Conservation (phyloP, 2,329 filamentous ascomycete genomes). For the Aspergillus pseudoviridinutans region DNA sequence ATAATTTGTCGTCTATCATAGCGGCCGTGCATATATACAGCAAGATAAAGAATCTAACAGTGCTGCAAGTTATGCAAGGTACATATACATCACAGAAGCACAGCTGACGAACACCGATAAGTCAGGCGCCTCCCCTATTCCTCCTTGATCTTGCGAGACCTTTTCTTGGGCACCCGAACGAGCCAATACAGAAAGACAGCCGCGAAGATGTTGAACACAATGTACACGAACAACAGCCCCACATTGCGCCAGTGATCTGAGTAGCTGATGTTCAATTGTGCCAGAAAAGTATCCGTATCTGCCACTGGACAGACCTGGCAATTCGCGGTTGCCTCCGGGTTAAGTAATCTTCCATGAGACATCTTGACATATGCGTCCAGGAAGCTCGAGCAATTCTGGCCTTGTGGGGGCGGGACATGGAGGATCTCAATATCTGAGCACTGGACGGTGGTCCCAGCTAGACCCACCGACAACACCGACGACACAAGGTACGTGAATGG, state of each 20-base stretch:
- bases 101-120: neutral
- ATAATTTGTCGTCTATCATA: neutral
- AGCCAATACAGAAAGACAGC: constrained; percentile 54
- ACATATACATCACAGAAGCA: neutral
- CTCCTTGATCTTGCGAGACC: constrained; percentile 40
- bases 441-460: constrained; percentile 25
- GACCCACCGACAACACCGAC: constrained; percentile 35
- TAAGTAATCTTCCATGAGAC: constrained; percentile 58
- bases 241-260: constrained; percentile 51
- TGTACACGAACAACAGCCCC: constrained; percentile 51
- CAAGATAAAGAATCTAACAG: neutral
- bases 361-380: constrained; percentile 54
- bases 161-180: constrained; percentile 49
- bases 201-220: constrained; percentile 49
- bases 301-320: constrained; percentile 52
- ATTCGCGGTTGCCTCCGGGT: constrained; percentile 52
- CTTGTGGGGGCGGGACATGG: constrained; percentile 48
- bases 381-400: constrained; percentile 61
- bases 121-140: constrained; percentile 6
- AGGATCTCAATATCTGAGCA: constrained; percentile 35
- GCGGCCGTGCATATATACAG: neutral
- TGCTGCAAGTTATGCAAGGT: neutral
- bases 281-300: constrained; percentile 51
- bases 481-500: constrained; percentile 61
- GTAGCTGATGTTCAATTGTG: constrained; percentile 42